Conservation (phyloP, 148 eudicot genomes). For the Amaranthus cruentus region DNA sequence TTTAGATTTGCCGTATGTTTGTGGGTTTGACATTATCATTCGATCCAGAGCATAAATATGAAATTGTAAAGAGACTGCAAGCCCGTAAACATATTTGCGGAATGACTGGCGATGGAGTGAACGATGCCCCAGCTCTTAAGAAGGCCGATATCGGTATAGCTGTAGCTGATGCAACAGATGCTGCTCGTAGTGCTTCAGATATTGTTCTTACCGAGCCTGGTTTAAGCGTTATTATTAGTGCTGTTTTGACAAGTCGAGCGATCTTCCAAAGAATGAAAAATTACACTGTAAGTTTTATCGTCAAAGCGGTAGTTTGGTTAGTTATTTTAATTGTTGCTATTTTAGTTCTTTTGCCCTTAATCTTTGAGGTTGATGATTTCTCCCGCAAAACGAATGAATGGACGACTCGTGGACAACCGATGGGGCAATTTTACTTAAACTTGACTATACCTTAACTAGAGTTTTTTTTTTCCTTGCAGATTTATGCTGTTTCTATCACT, state of each 20-base stretch:
- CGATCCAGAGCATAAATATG: slow-evolving; percentile 86
- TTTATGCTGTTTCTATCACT: slow-evolving; percentile 95
- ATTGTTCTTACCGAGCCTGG: slow-evolving; percentile 99
- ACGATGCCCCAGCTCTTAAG: slow-evolving; percentile 97
- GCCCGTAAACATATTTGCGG: slow-evolving; percentile 99
- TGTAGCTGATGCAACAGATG: slow-evolving; percentile 99
- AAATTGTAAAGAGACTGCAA: slow-evolving; percentile 94
- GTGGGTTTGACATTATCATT: slow-evolving; percentile 14
- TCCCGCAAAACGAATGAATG: no score
- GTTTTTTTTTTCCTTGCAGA: slow-evolving; percentile 42
- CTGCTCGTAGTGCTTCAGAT: slow-evolving; percentile 98
- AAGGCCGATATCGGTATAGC: slow-evolving; percentile 99
- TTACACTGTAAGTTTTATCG: slow-evolving; percentile 56
- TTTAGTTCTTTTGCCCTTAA: not conserved
- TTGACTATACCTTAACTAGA: not conserved
- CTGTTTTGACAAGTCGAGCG: slow-evolving; percentile 96
- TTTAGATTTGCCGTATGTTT: not conserved
- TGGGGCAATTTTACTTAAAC: not conserved
- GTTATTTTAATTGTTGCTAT: not conserved
- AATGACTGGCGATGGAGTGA: slow-evolving; percentile 99
- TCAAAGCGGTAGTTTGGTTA: not conserved
- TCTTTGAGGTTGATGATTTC: not conserved
- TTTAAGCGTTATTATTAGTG: slow-evolving; percentile 94
- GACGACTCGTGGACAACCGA: not conserved
- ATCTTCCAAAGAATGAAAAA: slow-evolving; percentile 99